Base-by-base conservation (phyloP, 371 early-diverging fungal species). In the Rozella allomycis region DNA sequence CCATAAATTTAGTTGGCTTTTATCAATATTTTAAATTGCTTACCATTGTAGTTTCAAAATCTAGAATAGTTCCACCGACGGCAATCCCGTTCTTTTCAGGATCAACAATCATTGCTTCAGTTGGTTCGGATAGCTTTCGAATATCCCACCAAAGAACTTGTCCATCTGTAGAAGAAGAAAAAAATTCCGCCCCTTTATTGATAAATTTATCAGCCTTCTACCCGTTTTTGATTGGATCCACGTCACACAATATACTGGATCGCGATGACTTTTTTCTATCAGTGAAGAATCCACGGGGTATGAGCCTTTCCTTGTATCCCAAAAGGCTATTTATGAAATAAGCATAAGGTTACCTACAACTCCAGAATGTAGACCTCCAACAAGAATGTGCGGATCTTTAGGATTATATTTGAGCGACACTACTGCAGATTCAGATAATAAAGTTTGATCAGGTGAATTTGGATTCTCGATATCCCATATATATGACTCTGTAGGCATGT, bases 1-100 rank as follows among this genome's bases (percentile, higher is more conserved):
- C 45, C 66, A 65, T 59, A 43, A 64, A 65, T 44, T 65, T 65
- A n/a, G 66, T 65, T 8, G 66, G 66, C 66, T 65, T 33, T 14
- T 17, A 11, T 10, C 8, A 14, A 3, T 14, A 37, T 49, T 14
- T 25, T 25, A 6, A 14, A 8, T 4, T 1, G 4, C 43, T 13
- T 30, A 65, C 66, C 62, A 65, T 58, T 2, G 66, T 60, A 1
- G 58, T 49, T 33, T 65, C 66, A 39, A 58, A 65, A 35, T 65
- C 66, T 1, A 65, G 23, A 3, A 54, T 55, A 0, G 66, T 62
- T 11, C 63, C 63, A 1, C 66, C 66, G 4, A 62, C 58, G 25
- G 54, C 41, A 30, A 41, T 45, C 5, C 60, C 63, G 29, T 65
- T 62, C 51, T 62, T 65, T 30, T 62, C 62, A 6, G 60, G 54